phyloP scores from a whole-genome alignment of 2,329 filamentous ascomycete species.

The Westerdykella aurantiaca region DNA sequence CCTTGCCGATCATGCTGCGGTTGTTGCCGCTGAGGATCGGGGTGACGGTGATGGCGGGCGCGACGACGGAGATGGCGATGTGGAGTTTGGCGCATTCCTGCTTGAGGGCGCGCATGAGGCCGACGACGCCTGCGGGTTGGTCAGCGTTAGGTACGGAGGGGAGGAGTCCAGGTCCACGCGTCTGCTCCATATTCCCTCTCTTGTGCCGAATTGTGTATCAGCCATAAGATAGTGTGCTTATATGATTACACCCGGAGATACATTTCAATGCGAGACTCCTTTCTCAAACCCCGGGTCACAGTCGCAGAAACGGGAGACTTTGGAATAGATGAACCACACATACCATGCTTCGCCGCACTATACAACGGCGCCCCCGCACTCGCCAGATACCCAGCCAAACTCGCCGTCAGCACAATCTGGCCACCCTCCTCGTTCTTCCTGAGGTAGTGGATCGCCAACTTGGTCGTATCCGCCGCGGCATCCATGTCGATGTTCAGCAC shows the following conservation, averaged over 20 bases:
- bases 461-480: slow-evolving; percentile 44
- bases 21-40: slow-evolving; percentile 37
- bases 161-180: slow-evolving; percentile 4
- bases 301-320: not conserved
- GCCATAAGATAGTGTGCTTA: no score
- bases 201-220: no score
- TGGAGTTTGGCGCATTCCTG: slow-evolving; percentile 43
- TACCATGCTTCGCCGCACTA: slow-evolving; percentile 47
- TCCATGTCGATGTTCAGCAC: slow-evolving; percentile 44
- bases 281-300: not conserved
- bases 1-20: slow-evolving; percentile 21
- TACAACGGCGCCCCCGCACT: slow-evolving; percentile 46
- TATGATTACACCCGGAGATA: no score
- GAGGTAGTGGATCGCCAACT: slow-evolving; percentile 46
- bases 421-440: slow-evolving; percentile 40
- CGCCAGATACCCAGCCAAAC: slow-evolving; percentile 46
- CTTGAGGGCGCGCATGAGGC: slow-evolving; percentile 47
- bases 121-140: slow-evolving; percentile 37
- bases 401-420: slow-evolving; percentile 45
- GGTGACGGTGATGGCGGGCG: slow-evolving; percentile 47
- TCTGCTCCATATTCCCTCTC: not conserved
- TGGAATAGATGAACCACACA: slow-evolving; percentile 3
- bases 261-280: not conserved
- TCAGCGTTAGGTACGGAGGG: not conserved
- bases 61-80: slow-evolving; percentile 45